Evolutionary conservation across 768 basidiomycete genomes (phyloP), one percentile per base, ranked within the genome.

Genomic region (Crassisporium funariophilum): DNA sequence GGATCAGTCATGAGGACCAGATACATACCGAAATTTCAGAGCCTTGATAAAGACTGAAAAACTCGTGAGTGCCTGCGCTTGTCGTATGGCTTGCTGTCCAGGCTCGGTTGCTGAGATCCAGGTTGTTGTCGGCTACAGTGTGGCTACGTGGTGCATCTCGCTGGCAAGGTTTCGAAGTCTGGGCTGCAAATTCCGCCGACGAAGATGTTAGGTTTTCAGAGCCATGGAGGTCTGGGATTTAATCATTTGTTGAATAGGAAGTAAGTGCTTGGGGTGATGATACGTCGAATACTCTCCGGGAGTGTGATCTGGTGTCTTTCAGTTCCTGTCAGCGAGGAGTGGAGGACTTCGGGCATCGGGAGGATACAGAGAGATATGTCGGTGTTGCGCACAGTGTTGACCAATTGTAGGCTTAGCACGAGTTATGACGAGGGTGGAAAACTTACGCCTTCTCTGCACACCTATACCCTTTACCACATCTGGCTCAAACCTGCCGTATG

Each of bases 401-500:
- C 24, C 23, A 22, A 15, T 20, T 41, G 44, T 33, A 42, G 10
- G 5, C 4, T 35, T 39, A 52, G 19, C 37, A 15, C 1, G n/a
- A 16, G 21, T 17, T 38, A 38, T 20, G 44, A 23, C 34, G 23
- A 46, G 22, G 29, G 17, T 34, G 22, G 19, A 22, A 11, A 9
- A 71, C 86, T 55, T 51, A 92, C 92, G 79, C 74, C 35, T 76
- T 24, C 87, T 77, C 53, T 88, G 76, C 13, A 95, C 78, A 0
- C 93, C 94, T 35, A 95, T 91, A 23, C 63, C 74, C 64, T 97
- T 94, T 2, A 95, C 85, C 2, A 79, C 57, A 53, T 92, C 84
- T 71, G 65, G 20, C 93, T 75, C 10, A 95, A 66, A 1, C 93
- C 94, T 2, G 93, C 94, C 0, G 94, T 95, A 61, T 97, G 93